Evolutionary conservation across 2,329 filamentous ascomycete genomes (phyloP).

Genomic region (Aspergillus ruber): DNA sequence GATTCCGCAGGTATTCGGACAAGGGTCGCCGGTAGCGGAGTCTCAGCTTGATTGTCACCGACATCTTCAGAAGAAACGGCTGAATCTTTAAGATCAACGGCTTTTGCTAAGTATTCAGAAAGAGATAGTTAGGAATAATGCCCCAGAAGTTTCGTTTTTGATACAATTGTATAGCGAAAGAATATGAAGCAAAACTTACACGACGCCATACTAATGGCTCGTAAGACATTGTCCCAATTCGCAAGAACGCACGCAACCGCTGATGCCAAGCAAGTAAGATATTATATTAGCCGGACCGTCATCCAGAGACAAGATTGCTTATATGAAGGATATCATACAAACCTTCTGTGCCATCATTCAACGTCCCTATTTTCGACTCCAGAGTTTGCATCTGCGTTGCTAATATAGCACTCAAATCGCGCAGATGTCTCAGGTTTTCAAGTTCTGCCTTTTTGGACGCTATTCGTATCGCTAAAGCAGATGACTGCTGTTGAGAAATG

Average conservation of each 20-base stretch:
- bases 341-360: slow-evolving; percentile 60
- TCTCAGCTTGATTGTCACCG: slow-evolving; percentile 67
- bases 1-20: slow-evolving; percentile 37
- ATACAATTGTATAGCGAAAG: neutral
- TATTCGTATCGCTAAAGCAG: slow-evolving; percentile 55
- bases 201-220: slow-evolving; percentile 59
- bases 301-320: neutral
- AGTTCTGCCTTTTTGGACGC: slow-evolving; percentile 58
- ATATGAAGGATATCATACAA: slow-evolving; percentile 2
- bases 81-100: slow-evolving; percentile 14
- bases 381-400: slow-evolving; percentile 58
- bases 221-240: slow-evolving; percentile 61
- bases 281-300: neutral
- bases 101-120: slow-evolving; percentile 18
- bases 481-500: slow-evolving; percentile 44
- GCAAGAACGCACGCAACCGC: slow-evolving; percentile 60
- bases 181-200: slow-evolving; percentile 39
- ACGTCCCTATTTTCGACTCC: slow-evolving; percentile 54
- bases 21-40: slow-evolving; percentile 33
- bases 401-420: slow-evolving; percentile 55
- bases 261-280: slow-evolving; percentile 20
- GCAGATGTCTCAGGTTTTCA: slow-evolving; percentile 55
- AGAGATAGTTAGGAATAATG: slow-evolving; percentile 1
- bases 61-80: slow-evolving; percentile 8
- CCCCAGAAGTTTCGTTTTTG: too few species aligned